Conservation (phyloP, 1,284 basidiomycete species). For the Ustilago sp. region DNA sequence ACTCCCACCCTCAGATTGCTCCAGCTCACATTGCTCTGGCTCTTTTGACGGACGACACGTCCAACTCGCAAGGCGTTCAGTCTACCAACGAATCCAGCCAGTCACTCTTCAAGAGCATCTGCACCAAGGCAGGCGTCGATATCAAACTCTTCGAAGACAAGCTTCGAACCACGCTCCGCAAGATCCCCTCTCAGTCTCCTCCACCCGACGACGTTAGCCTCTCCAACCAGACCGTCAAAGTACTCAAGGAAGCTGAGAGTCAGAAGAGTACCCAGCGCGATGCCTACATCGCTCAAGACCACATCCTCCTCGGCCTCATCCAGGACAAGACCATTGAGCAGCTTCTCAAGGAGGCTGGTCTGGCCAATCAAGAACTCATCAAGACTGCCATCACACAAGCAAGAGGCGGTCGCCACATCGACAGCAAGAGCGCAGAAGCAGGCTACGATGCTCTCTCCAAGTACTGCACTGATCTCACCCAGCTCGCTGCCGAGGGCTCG, state of each 20-base stretch:
- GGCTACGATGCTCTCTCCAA: slow-evolving; percentile 69
- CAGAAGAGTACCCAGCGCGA: slow-evolving; percentile 75
- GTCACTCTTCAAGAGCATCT: slow-evolving; percentile 80
- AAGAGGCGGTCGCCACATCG: slow-evolving; percentile 83
- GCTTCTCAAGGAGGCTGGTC: slow-evolving; percentile 80
- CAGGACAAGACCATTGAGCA: slow-evolving; percentile 78
- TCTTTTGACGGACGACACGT: slow-evolving; percentile 74
- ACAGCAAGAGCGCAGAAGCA: slow-evolving; percentile 77
- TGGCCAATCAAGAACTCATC: slow-evolving; percentile 78
- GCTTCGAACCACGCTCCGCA: slow-evolving; percentile 59
- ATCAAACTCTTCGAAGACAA: slow-evolving; percentile 67
- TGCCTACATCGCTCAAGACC: slow-evolving; percentile 91
- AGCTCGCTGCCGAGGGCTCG: slow-evolving; percentile 73
- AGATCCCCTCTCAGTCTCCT: slow-evolving; percentile 66
- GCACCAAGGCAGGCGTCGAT: slow-evolving; percentile 82
- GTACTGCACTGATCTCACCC: slow-evolving; percentile 73
- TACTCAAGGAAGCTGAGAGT: slow-evolving; percentile 62
- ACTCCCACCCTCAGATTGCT: slow-evolving; percentile 78
- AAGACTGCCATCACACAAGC: slow-evolving; percentile 84
- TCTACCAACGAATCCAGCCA: slow-evolving; percentile 68
- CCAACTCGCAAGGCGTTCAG: slow-evolving; percentile 58
- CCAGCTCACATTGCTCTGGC: slow-evolving; percentile 83
- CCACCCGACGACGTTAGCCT: slow-evolving; percentile 65
- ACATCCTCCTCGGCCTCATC: slow-evolving; percentile 79
- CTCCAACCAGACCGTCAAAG: slow-evolving; percentile 55